Evolutionary conservation across 139 green algal genomes (phyloP), one percentile per base, ranked within the genome.

Genomic region (Coelastrella sp.): DNA sequence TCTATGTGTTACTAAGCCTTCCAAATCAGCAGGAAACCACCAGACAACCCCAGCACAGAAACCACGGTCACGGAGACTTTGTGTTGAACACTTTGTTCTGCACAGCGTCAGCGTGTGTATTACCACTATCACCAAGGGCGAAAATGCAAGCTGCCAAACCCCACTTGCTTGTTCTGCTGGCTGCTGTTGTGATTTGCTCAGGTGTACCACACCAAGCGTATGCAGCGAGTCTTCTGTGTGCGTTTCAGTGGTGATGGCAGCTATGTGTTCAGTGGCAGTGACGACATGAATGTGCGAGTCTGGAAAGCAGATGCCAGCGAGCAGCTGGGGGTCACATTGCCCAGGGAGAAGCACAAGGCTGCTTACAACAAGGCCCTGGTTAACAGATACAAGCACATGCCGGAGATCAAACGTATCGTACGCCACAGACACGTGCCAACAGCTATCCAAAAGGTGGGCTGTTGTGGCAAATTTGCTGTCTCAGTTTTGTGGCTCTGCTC

Each of bases 171-270:
- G 32, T 47, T 47, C 32, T 47, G 32, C 32, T 47, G 32, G 68
- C 68, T 76, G 68, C 68, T 76, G 68, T 6, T 59, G 59, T 7
- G 71, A 22, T 64, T n/a, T n/a, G n/a, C n/a, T n/a, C 83, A 88
- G 83, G 96, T 99, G 71, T 99, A 99, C 93, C 96, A 97, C 90
- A 97, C 96, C 32, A 98, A 98, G 92, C 96, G 98, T 92, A 99
- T 99, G 98, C 98, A 99, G 96, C 95, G 97, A 56, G 95, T 99
- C 16, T 98, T 98, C 93, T 92, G 94, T 4, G 94, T 96, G 82
- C 91, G 95, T 10, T 99, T 98, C 95, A 97, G 89, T 73, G 97
- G 96, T 0, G 98, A 99, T 84, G 98, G 92, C 5, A 95, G 94
- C 11, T 99, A 99, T 90, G 96, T 99, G 10, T 97, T 99, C 92